These are phyloP conservation scores for Boletus tylopilopsis DNA, from an alignment of 768 basidiomycete species.

Conservation along the genomic window DNA sequence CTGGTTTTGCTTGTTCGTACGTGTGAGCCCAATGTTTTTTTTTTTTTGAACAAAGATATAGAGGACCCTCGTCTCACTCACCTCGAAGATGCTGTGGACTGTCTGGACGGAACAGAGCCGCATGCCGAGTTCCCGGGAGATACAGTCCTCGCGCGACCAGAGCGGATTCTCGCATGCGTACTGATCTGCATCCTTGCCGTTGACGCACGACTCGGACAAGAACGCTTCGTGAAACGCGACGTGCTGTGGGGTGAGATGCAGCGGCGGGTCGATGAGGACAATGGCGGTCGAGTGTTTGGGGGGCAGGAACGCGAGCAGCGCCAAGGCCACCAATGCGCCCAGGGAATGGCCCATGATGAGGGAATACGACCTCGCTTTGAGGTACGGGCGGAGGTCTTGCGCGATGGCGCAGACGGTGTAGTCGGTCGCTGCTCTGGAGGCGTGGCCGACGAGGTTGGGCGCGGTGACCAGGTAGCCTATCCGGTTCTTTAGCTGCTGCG, in stretches of 20 bases:
- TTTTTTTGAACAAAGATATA: too few relatives aligned
- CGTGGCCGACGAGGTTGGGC: conserved; percentile 20
- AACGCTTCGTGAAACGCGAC: neutral
- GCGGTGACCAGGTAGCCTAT: conserved; percentile 22
- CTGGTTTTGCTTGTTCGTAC: conserved; percentile 15
- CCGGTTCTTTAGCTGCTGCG: too few relatives aligned
- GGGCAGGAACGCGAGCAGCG: conserved; percentile 2
- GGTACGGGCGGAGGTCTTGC: conserved; percentile 15
- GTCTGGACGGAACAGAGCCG: too few relatives aligned
- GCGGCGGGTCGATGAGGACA: conserved; percentile 20
- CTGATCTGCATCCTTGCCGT: neutral
- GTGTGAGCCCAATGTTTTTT: too few relatives aligned
- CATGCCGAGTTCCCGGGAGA: too few relatives aligned
- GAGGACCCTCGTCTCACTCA: too few relatives aligned
- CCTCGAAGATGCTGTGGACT: neutral
- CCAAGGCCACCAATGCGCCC: conserved; percentile 3
- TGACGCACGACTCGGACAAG: neutral
- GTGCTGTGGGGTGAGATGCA: neutral
- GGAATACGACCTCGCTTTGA: conserved; percentile 9
- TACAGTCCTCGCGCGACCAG: too few relatives aligned
- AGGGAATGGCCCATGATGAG: conserved; percentile 24
- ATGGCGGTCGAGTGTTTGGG: conserved; percentile 10
- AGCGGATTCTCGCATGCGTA: conserved; percentile 2
- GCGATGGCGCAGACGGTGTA: conserved; percentile 9
- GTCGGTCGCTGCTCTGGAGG: conserved; percentile 6